phyloP scores from a whole-genome alignment of 2,329 filamentous ascomycete genomes.

The Fusarium hostae region DNA sequence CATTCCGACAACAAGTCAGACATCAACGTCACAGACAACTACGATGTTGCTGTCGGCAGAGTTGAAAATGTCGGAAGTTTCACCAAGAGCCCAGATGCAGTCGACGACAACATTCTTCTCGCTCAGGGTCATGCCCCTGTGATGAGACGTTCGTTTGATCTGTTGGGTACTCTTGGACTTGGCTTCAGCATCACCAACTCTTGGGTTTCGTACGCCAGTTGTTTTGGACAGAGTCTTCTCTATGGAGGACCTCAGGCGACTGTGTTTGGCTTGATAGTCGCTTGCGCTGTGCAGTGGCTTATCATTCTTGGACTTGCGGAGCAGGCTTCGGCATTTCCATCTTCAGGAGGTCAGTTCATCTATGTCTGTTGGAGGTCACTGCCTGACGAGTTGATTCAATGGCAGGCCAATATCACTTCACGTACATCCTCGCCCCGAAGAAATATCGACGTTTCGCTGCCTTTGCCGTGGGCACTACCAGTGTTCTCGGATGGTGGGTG shows the following conservation, averaged over 20 bases:
- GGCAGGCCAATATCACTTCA: background rate
- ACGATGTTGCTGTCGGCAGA: background rate
- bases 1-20: background rate
- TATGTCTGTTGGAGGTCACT: accelerated
- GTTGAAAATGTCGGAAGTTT: background rate
- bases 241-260: background rate
- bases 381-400: background rate
- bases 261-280: background rate
- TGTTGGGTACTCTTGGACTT: background rate
- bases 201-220: background rate
- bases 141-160: background rate
- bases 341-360: background rate
- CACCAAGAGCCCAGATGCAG: background rate
- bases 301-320: background rate
- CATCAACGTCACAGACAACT: background rate
- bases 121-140: background rate
- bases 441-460: background rate
- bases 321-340: background rate
- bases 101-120: background rate
- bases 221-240: background rate
- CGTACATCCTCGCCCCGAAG: background rate
- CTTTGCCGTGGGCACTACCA: background rate
- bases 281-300: background rate
- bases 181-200: background rate
- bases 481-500: background rate